These are phyloP conservation scores for Vitellaria paradoxa DNA, from an alignment of 179 eudicot genomes.

Conservation along the genomic window DNA sequence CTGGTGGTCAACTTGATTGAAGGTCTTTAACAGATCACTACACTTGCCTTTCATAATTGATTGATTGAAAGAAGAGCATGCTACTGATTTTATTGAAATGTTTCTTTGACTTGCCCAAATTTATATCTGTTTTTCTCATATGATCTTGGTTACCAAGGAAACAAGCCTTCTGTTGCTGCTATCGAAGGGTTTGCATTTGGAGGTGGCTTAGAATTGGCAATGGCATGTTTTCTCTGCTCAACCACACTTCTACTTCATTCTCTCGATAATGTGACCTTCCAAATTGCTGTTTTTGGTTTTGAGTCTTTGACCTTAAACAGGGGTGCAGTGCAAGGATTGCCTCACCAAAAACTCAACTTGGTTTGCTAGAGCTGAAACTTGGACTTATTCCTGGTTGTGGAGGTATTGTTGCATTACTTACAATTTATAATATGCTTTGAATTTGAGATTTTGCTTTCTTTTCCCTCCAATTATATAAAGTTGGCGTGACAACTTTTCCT, in stretches of 20 bases:
- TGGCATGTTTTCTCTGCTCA: slow-evolving; percentile 50
- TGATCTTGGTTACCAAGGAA: not conserved
- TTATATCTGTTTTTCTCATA: too few species aligned
- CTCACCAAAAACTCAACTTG: slow-evolving; percentile 73
- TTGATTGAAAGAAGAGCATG: too few species aligned
- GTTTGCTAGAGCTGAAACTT: slow-evolving; percentile 81
- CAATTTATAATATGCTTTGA: not conserved
- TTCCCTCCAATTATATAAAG: not conserved
- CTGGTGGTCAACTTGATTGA: slow-evolving; percentile 66
- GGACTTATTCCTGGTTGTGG: slow-evolving; percentile 90
- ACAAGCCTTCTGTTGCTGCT: slow-evolving; percentile 93
- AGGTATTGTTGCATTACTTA: slow-evolving; percentile 31
- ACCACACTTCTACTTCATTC: not conserved
- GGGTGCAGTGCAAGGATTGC: slow-evolving; percentile 86
- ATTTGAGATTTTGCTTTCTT: slow-evolving; percentile 1
- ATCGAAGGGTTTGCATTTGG: slow-evolving; percentile 92
- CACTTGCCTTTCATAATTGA: too few species aligned
- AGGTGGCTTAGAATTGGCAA: slow-evolving; percentile 87
- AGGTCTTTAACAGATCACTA: slow-evolving; percentile 72
- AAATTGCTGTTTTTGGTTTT: not conserved
- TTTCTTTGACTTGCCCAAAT: too few species aligned
- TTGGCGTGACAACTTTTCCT: too few species aligned
- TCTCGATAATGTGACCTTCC: not conserved
- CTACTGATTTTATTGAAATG: too few species aligned
- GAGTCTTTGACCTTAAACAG: slow-evolving; percentile 37